These are phyloP conservation scores for Simplicillium sp. DNA, from an alignment of 2,329 filamentous ascomycete genomes.

Conservation along the genomic window DNA sequence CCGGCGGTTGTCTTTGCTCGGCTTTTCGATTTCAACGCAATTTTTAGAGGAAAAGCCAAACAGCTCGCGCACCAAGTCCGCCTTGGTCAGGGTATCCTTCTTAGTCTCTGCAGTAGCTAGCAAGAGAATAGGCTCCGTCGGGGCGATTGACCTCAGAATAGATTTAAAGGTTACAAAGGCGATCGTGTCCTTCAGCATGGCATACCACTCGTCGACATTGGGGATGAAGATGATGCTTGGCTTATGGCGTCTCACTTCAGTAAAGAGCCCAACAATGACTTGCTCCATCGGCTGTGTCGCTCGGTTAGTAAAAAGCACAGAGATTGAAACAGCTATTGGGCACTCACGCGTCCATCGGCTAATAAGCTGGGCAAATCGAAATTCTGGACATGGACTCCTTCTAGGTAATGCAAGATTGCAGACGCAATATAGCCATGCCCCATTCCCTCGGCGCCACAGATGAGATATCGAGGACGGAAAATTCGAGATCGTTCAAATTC, in stretches of 20 bases:
- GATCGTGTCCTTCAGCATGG: slow-evolving; percentile 49
- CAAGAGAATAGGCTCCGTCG: slow-evolving; percentile 81
- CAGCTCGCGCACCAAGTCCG: slow-evolving; percentile 60
- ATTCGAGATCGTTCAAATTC: slow-evolving; percentile 83
- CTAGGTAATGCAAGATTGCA: slow-evolving; percentile 81
- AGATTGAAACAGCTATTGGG: not conserved
- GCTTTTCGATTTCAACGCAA: slow-evolving; percentile 58
- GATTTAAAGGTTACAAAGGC: slow-evolving; percentile 75
- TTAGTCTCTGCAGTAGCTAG: slow-evolving; percentile 74
- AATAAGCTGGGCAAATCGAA: slow-evolving; percentile 86
- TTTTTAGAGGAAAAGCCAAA: slow-evolving; percentile 84
- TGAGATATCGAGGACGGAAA: slow-evolving; percentile 79
- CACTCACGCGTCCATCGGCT: slow-evolving; percentile 66
- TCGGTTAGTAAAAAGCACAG: slow-evolving; percentile 11
- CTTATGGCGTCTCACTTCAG: slow-evolving; percentile 87
- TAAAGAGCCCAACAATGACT: slow-evolving; percentile 81
- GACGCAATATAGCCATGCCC: slow-evolving; percentile 83
- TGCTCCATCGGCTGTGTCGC: slow-evolving; percentile 61
- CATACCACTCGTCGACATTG: slow-evolving; percentile 80
- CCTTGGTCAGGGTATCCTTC: slow-evolving; percentile 43
- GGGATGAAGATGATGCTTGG: slow-evolving; percentile 94
- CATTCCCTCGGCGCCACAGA: slow-evolving; percentile 80
- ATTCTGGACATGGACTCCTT: slow-evolving; percentile 87
- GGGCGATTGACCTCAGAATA: slow-evolving; percentile 72
- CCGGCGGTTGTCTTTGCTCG: slow-evolving; percentile 54